phyloP scores from a whole-genome alignment of 345 rosid species.

The Brassica napus region DNA sequence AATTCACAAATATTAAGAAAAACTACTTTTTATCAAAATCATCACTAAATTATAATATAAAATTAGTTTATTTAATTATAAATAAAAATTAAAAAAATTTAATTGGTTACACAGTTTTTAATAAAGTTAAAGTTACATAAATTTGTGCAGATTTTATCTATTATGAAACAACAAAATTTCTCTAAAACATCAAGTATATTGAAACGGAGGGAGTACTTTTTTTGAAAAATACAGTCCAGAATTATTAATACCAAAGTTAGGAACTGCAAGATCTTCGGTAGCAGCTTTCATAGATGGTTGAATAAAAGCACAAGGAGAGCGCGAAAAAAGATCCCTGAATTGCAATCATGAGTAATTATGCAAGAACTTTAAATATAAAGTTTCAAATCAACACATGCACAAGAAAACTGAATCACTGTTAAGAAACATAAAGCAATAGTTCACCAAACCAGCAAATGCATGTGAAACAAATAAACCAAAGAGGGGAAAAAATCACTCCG shows the following conservation, averaged over 20 bases:
- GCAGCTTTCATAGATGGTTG: constrained; percentile 81
- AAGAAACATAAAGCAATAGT: background rate
- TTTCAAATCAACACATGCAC: constrained; percentile 4
- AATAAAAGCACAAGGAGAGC: constrained; percentile 82
- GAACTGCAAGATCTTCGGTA: constrained; percentile 51
- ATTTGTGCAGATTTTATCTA: no score
- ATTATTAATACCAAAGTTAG: constrained; percentile 67
- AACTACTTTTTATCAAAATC: no score
- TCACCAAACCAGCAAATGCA: constrained; percentile 5
- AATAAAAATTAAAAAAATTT: no score
- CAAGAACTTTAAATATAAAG: constrained; percentile 6
- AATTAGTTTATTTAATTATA: no score
- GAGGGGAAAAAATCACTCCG: background rate
- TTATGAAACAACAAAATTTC: no score
- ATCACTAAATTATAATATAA: no score
- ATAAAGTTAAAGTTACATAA: no score
- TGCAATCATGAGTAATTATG: constrained; percentile 27
- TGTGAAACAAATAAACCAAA: constrained; percentile 10
- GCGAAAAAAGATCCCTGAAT: constrained; percentile 94
- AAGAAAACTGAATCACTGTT: background rate
- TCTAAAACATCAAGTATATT: no score
- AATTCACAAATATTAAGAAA: background rate
- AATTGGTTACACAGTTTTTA: no score
- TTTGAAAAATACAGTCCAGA: background rate
- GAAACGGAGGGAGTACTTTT: no score